Percentiles rank a stretch among this genome's conserved stretches.
These are phyloP conservation scores for Exserohilum rostratum DNA, from an alignment of 2,329 filamentous ascomycete genomes.

Conservation along the genomic window DNA sequence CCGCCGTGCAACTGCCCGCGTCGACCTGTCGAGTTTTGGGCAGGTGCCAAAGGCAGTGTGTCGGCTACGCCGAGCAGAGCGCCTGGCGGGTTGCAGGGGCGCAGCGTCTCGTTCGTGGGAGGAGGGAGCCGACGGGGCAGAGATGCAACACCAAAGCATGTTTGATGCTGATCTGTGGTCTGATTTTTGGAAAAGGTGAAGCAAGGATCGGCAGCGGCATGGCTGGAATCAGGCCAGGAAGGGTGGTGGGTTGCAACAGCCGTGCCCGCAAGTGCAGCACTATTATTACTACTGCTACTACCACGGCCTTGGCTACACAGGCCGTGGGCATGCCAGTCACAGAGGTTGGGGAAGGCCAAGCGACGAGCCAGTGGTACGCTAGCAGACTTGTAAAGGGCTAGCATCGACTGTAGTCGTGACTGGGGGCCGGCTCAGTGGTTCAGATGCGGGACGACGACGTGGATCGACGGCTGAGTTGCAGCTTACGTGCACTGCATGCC, in stretches of 20 bases:
- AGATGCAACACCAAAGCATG: slow-evolving; percentile 8
- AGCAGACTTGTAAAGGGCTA: too few species aligned
- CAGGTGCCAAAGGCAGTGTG: not conserved
- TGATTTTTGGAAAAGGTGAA: slow-evolving; percentile 24
- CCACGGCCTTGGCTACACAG: too few species aligned
- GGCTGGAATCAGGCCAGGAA: slow-evolving; percentile 9
- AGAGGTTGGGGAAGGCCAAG: too few species aligned
- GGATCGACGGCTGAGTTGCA: slow-evolving; percentile 5
- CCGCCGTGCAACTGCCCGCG: not conserved
- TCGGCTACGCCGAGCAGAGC: slow-evolving; percentile 23
- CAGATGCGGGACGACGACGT: slow-evolving; percentile 3
- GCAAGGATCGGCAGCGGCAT: slow-evolving; percentile 28
- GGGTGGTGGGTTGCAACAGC: slow-evolving; percentile 5
- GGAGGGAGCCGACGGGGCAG: slow-evolving; percentile 4
- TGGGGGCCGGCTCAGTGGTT: slow-evolving; percentile 4
- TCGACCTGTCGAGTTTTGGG: not conserved
- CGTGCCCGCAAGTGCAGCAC: slow-evolving; percentile 17
- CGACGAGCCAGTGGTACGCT: slow-evolving; percentile 2
- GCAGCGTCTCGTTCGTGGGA: slow-evolving; percentile 1
- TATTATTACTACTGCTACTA: not conserved
- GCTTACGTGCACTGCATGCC: slow-evolving; percentile 6
- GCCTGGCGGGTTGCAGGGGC: not conserved
- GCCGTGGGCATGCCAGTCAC: too few species aligned
- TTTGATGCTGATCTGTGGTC: slow-evolving; percentile 33
- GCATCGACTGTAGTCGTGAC: too few species aligned